Base-by-base conservation (phyloP, 768 basidiomycete species). In the Tylopilus sp. region DNA sequence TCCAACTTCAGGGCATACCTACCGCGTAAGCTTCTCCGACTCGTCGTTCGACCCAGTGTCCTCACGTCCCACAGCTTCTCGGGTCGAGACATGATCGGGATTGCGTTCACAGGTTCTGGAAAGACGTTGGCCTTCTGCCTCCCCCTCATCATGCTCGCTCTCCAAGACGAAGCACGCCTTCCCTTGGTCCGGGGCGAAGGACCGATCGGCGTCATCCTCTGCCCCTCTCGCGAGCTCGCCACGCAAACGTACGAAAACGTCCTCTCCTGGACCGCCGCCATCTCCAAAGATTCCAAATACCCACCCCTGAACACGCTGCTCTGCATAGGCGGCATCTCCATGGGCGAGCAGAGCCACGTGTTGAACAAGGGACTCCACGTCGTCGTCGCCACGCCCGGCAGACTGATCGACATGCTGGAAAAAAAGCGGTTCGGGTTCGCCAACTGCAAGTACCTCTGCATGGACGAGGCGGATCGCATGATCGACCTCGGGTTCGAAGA, bases 391-490 rank as follows among this genome's bases (percentile, higher is more conserved):
- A 99, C 97, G 0, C 97, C 97, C 0, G 97, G 97, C 17, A 82
- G 97, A 47, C 76, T 98, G 48, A 98, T 98, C 57, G 97, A 99
- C 71, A 96, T 99, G 92, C 72, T 99, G 58, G 94, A 97, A 71
- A 98, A 98, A 78, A 90, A 84, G 70, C 81, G 85, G 57, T 90
- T 99, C 63, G 92, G 87, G 6, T 88, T 98, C 67, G 88, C 89
- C 56, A 87, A 86, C 57, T 98, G 95, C 86, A 94, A 92, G 76
- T 97, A 84, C 67, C 74, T 99, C 12, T 98, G 95, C 67, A 94
- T 99, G 92, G 97, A 99, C 72, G 97, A 99, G 72, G 97, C 97
- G 1, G 97, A 99, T 72, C 78, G 97, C 53, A 99, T 99, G 97
- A 94, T 99, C 55, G 97, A 99, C 66, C 77, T 98, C 67, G 97